A percentile compares a stretch with the other conserved stretches of the same genome.
Evolutionary conservation across 2,329 filamentous ascomycete species (phyloP).

Genomic region (Fusarium penzigii): DNA sequence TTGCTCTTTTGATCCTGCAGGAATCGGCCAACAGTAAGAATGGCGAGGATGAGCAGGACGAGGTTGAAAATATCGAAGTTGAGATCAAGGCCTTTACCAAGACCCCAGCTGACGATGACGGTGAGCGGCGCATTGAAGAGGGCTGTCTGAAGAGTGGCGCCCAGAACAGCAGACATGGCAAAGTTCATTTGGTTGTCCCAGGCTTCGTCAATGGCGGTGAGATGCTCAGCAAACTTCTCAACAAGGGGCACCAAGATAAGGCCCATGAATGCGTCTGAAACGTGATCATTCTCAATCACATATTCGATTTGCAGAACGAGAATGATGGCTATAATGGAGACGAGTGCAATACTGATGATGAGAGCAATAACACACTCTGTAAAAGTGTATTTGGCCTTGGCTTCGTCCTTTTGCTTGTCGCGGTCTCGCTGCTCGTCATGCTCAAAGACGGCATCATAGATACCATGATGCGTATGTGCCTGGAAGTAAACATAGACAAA

Average conservation of each 20-base stretch:
- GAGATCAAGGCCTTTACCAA: constrained; percentile 70
- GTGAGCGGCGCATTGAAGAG: constrained; percentile 84
- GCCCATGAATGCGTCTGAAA: constrained; percentile 60
- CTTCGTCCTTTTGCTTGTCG: constrained; percentile 61
- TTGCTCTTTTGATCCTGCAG: constrained; percentile 86
- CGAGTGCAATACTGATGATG: constrained; percentile 62
- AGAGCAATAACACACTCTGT: constrained; percentile 71
- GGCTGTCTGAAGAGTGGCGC: constrained; percentile 85
- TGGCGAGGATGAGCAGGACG: constrained; percentile 76
- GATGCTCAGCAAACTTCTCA: constrained; percentile 83
- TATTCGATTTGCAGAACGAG: constrained; percentile 71
- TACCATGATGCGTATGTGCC: constrained; percentile 72
- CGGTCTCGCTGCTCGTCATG: constrained; percentile 67
- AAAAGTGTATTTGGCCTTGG: constrained; percentile 70
- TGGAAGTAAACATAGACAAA: constrained; percentile 71
- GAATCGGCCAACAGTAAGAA: constrained; percentile 86
- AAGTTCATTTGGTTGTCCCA: constrained; percentile 85
- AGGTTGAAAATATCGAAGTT: constrained; percentile 89
- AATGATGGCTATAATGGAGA: constrained; percentile 72
- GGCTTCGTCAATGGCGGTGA: constrained; percentile 82
- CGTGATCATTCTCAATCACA: constrained; percentile 47
- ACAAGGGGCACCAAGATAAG: constrained; percentile 80
- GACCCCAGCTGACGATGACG: constrained; percentile 81
- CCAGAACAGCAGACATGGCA: constrained; percentile 81
- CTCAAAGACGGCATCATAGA: constrained; percentile 74